Evolutionary conservation across 345 rosid species (phyloP).

Genomic region (Hibiscus syriacus): DNA sequence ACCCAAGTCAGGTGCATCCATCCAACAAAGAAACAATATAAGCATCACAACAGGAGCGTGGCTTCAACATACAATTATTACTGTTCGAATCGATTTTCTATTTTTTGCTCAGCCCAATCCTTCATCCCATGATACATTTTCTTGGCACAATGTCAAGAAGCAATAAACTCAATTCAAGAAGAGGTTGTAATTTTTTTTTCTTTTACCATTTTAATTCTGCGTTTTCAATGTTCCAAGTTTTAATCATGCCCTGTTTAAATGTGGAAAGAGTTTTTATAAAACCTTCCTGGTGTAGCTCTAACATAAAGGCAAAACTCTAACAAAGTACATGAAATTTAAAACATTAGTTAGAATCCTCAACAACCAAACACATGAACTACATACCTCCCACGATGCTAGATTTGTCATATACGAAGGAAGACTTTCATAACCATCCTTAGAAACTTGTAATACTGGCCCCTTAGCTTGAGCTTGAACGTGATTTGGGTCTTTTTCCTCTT

Average conservation of each 20-base stretch:
- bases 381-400: conserved; percentile 88
- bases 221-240: neutral
- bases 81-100: neutral
- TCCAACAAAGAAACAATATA: neutral
- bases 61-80: neutral
- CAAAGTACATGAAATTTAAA: neutral
- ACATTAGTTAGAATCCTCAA: neutral
- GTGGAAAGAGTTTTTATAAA: neutral
- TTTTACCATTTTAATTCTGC: neutral
- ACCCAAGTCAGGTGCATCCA: neutral
- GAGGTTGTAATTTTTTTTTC: neutral
- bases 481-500: conserved; percentile 14
- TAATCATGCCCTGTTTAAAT: neutral
- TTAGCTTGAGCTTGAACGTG: conserved; percentile 20
- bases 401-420: conserved; percentile 69
- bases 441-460: conserved; percentile 26
- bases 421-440: conserved; percentile 48
- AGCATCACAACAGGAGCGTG: neutral
- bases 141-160: neutral
- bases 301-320: neutral
- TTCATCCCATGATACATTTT: neutral
- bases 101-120: neutral
- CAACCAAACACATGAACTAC: neutral
- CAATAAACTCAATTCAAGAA: neutral
- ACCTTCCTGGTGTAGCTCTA: neutral